These are phyloP conservation scores for Schrenkiella parvula DNA, from an alignment of 345 rosid species.

Conservation along the genomic window DNA sequence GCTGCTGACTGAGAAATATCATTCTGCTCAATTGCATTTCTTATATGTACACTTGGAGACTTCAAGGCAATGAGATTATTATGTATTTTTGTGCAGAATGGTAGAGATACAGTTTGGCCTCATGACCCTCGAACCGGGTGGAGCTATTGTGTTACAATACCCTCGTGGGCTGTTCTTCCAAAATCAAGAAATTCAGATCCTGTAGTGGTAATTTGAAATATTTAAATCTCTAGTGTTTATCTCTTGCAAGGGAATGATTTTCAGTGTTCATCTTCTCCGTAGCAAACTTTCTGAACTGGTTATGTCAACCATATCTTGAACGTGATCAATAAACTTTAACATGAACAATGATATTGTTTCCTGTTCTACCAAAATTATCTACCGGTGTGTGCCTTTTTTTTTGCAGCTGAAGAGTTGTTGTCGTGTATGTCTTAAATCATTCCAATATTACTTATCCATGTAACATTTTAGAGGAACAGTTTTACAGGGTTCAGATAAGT, in stretches of 20 bases:
- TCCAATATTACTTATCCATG: neutral
- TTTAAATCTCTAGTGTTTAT: constrained; percentile 28
- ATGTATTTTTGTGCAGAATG: constrained; percentile 56
- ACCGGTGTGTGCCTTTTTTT: neutral
- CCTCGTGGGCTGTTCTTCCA: constrained; percentile 86
- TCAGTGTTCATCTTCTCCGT: constrained; percentile 28
- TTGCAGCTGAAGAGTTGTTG: neutral
- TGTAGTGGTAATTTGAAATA: constrained; percentile 74
- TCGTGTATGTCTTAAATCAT: neutral
- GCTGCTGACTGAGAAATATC: neutral
- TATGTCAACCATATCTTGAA: neutral
- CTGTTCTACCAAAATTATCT: neutral
- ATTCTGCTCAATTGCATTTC: neutral
- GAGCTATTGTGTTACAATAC: constrained; percentile 92
- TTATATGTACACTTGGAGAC: neutral
- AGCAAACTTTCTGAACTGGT: neutral
- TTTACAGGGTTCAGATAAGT: constrained; percentile 98
- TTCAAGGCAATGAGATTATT: neutral
- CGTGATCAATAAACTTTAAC: neutral
- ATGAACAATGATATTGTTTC: neutral
- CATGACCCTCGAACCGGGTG: constrained; percentile 89
- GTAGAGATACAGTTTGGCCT: constrained; percentile 85
- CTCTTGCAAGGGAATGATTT: constrained; percentile 25
- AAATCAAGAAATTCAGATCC: constrained; percentile 95
- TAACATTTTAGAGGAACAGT: constrained; percentile 52